Conservation (phyloP, 202 grass and related monocot species). For the Zizania palustris region DNA sequence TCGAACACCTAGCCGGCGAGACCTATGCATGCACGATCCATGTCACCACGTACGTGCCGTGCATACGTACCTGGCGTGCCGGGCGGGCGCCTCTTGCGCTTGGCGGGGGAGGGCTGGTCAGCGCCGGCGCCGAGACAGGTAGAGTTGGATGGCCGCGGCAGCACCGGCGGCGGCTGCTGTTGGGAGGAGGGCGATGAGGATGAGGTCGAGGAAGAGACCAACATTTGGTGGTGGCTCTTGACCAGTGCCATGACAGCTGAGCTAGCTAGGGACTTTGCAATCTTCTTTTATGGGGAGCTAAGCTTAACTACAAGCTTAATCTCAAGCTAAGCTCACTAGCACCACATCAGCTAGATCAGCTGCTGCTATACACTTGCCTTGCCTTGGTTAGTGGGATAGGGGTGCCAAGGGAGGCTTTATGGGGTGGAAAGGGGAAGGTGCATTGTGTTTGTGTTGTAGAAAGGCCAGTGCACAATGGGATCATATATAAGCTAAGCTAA, state of each 20-base stretch:
- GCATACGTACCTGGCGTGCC: constrained; percentile 49
- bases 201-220: constrained; percentile 55
- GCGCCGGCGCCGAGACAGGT: constrained; percentile 7
- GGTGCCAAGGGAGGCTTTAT: constrained; percentile 67
- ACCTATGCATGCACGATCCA: background rate
- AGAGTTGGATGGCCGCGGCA: constrained; percentile 8
- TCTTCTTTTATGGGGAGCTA: constrained; percentile 38
- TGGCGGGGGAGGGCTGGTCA: constrained; percentile 50
- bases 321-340: background rate
- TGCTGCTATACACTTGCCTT: constrained; percentile 10
- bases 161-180: background rate
- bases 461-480: constrained; percentile 55
- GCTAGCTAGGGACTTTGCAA: constrained; percentile 18
- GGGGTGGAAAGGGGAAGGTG: constrained; percentile 63
- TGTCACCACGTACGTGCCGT: background rate
- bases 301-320: constrained; percentile 9
- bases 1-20: background rate
- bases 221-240: constrained; percentile 77
- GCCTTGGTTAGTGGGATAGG: constrained; percentile 55
- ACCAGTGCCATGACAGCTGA: constrained; percentile 55
- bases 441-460: constrained; percentile 40
- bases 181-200: constrained; percentile 47
- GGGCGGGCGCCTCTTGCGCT: constrained; percentile 58
- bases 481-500: constrained; percentile 55
- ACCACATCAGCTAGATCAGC: constrained; percentile 5